These are phyloP conservation scores for Chalciporus pseudorubinellus DNA, from an alignment of 768 basidiomycete genomes.

Conservation along the genomic window DNA sequence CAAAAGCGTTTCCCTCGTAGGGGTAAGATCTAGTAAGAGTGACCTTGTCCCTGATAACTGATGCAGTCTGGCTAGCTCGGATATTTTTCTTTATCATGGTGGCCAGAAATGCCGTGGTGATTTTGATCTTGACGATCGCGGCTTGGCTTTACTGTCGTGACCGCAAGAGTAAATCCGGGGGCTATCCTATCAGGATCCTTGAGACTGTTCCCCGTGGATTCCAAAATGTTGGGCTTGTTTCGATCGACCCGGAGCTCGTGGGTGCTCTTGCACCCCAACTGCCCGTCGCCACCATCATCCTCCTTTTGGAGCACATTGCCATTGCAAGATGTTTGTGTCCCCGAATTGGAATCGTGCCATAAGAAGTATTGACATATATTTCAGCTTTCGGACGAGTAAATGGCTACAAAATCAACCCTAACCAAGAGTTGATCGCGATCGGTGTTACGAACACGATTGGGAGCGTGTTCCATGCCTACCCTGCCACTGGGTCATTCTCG, in stretches of 20 bases:
- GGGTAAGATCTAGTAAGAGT: constrained; percentile 39
- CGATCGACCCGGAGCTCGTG: constrained; percentile 51
- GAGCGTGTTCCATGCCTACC: constrained; percentile 87
- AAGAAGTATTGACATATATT: constrained; percentile 9
- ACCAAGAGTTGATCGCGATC: constrained; percentile 95
- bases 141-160: constrained; percentile 82
- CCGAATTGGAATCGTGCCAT: not conserved
- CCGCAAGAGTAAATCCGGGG: constrained; percentile 52
- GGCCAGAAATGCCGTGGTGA: constrained; percentile 81
- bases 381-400: constrained; percentile 92
- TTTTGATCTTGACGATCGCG: constrained; percentile 82
- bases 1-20: constrained; percentile 59
- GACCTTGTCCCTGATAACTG: not conserved
- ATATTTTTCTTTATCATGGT: constrained; percentile 77
- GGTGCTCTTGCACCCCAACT: constrained; percentile 70
- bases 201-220: constrained; percentile 83
- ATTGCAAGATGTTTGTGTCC: constrained; percentile 80
- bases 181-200: constrained; percentile 83
- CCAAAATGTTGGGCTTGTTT: constrained; percentile 51
- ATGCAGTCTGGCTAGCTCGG: constrained; percentile 44
- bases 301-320: constrained; percentile 93
- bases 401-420: constrained; percentile 90
- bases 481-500: constrained; percentile 97
- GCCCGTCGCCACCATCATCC: constrained; percentile 83
- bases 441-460: constrained; percentile 95